A percentile compares a stretch with the other conserved stretches of the same genome.
phyloP scores from a whole-genome alignment of 2,329 filamentous ascomycete species.

The Beauveria bassiana region DNA sequence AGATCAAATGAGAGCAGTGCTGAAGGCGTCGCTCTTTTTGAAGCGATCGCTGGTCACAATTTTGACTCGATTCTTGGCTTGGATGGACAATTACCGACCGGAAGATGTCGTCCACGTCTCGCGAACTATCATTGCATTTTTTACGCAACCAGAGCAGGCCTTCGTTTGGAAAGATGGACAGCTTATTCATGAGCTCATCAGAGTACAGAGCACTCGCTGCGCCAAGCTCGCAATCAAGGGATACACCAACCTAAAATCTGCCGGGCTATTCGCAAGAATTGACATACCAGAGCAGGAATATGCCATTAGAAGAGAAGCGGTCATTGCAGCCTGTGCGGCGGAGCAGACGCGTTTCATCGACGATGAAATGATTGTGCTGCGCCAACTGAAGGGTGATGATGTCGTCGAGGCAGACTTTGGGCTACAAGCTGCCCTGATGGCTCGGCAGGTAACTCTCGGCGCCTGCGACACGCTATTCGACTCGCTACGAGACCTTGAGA shows the following conservation, averaged over 20 bases:
- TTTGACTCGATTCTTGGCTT: background rate
- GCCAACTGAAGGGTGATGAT: background rate
- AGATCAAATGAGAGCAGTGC: background rate
- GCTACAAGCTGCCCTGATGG: slow-evolving; percentile 5
- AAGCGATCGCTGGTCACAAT: background rate
- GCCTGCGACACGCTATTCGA: background rate
- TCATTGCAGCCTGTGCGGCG: background rate
- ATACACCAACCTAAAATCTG: background rate
- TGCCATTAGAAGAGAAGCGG: background rate
- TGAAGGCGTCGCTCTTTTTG: background rate
- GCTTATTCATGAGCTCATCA: background rate
- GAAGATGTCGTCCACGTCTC: background rate
- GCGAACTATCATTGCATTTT: background rate
- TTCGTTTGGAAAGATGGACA: background rate
- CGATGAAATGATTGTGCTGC: background rate
- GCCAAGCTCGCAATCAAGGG: background rate
- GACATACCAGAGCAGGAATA: background rate
- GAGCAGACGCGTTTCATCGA: background rate
- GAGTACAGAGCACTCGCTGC: background rate
- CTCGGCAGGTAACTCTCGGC: background rate
- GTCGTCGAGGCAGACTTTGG: background rate
- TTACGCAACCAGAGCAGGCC: background rate
- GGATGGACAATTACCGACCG: background rate
- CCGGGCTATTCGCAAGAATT: background rate
- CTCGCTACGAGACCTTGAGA: background rate